Evolutionary conservation across 2,329 filamentous ascomycete genomes (phyloP), one percentile per base, ranked within the genome.

Genomic region (Colletotrichum theobromicola): DNA sequence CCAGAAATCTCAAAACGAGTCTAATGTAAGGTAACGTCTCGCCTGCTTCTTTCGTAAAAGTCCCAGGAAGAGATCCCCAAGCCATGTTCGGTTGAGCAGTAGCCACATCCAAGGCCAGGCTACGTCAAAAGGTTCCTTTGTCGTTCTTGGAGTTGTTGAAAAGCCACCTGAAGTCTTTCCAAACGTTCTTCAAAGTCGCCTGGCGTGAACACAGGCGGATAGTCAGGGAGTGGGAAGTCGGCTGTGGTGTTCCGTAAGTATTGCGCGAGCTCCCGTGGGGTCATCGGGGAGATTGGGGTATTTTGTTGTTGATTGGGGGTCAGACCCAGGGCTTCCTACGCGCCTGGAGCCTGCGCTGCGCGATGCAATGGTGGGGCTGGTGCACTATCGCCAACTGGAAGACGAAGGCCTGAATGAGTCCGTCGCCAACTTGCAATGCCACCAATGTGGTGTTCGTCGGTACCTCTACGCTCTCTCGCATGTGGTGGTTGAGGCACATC

Each of bases 341-440:
- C 81, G 16, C 80, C 80, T n/a, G 82, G 80, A 50, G 74, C 71
- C 65, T 82, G 80, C 30, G 82, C 79, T 18, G 81, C 80, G 35
- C 79, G 79, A 46, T 80, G 81, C 50, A 81, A 67, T 16, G 79
- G 65, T 37, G 68, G 68, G 15, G 68, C 73, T 32, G 75, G 37
- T 13, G 46, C 28, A 32, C 46, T 67, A 42, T 86, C 85, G 68
- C 79, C 82, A 8, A 81, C 78, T 1, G 86, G 85, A 15, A 88
- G 82, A n/a, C 85, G 85, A 30, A 88, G 80, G 74, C 82, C 80
- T 9, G 83, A 84, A 75, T 79, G 79, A 10, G 76, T 78, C 7
- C 79, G 80, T 42, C 78, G 77, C 73, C 74, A 77, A 21, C 72
- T 62, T 50, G 57, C 37, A 42, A 74, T 69, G 35, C 57, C 57